Evolutionary conservation across 805 yeast genomes (phyloP).

Genomic region (Pichia nanzhaoensis): DNA sequence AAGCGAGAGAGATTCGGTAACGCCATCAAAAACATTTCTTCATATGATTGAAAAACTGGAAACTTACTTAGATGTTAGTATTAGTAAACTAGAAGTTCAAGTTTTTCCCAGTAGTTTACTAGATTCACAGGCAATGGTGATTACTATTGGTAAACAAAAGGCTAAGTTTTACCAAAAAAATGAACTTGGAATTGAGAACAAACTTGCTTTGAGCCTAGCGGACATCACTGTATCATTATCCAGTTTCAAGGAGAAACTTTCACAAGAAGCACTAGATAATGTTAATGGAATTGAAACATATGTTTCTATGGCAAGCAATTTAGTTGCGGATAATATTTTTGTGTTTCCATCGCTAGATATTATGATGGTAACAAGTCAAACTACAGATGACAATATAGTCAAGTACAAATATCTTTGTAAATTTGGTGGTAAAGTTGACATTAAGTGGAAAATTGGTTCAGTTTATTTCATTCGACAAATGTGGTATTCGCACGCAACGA

Average conservation of each 20-base stretch:
- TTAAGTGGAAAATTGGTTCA: slow-evolving; percentile 91
- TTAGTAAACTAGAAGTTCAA: slow-evolving; percentile 52
- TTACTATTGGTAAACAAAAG: slow-evolving; percentile 47
- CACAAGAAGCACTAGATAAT: slow-evolving; percentile 37
- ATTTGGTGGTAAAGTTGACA: slow-evolving; percentile 86
- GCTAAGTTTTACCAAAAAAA: slow-evolving; percentile 48
- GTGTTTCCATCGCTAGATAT: slow-evolving; percentile 71
- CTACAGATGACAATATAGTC: slow-evolving; percentile 42
- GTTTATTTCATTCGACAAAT: slow-evolving; percentile 85
- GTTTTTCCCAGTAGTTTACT: slow-evolving; percentile 77
- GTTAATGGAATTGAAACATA: slow-evolving; percentile 45
- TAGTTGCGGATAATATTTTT: slow-evolving; percentile 75
- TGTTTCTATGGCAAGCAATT: slow-evolving; percentile 45
- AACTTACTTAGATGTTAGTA: slow-evolving; percentile 58
- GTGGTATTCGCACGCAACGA: slow-evolving; percentile 80
- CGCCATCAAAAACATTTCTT: slow-evolving; percentile 17
- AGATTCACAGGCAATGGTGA: slow-evolving; percentile 69
- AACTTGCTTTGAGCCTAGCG: slow-evolving; percentile 52
- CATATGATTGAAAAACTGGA: slow-evolving; percentile 40
- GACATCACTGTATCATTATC: slow-evolving; percentile 67
- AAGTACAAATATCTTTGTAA: slow-evolving; percentile 63
- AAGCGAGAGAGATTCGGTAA: neutral
- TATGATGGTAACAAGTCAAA: slow-evolving; percentile 70
- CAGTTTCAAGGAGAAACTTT: slow-evolving; percentile 41
- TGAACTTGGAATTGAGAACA: slow-evolving; percentile 43